Evolutionary conservation across 208 protist genomes (phyloP), one percentile per base, ranked within the genome.

Genomic region (Phytomonas francai): DNA sequence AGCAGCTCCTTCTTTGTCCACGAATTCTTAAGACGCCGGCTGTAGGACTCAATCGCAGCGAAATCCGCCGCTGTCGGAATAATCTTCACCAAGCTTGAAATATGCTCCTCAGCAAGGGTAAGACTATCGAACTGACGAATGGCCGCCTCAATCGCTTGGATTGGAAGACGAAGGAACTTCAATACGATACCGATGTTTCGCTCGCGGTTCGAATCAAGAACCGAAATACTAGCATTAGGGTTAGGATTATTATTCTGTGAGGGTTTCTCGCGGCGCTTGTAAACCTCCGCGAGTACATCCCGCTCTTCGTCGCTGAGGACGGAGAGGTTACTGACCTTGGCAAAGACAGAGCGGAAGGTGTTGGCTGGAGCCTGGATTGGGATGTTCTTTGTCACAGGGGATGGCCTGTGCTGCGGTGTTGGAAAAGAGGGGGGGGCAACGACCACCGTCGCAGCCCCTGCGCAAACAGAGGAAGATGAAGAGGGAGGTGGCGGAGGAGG

Each of bases 131-230:
- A 91, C 0, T 73, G 78, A 58, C 85, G 85, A 28, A 92, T 73
- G 63, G 77, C 85, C 32, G 81, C 77, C 76, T 92, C 85, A 56
- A 92, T 84, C 49, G 75, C 78, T 59, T 90, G 76, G 33, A 92
- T 83, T 9, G 88, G 88, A 54, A 94, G 70, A 14, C 85, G 82
- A n/a, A 94, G 71, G 62, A 88, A 88, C 65, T 84, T 77, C 34
- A 94, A 78, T 19, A 94, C 78, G 31, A 94, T 89, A 63, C 79
- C 83, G 7, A 94, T 73, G 66, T 91, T 89, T 27, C 75, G 73
- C 74, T 94, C 88, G 42, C 82, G 82, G 51, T 73, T 82, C 14
- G 72, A 42, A 19, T 85, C 74, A 3, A 94, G 68, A 56, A 89
- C 76, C 19, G 67, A 8, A 36, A 36, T 36, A 36, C 33, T 36